Percentiles rank a stretch among this genome's conserved stretches.
phyloP scores from a whole-genome alignment of 1,139 yeast species.

The Candida gigantensis region DNA sequence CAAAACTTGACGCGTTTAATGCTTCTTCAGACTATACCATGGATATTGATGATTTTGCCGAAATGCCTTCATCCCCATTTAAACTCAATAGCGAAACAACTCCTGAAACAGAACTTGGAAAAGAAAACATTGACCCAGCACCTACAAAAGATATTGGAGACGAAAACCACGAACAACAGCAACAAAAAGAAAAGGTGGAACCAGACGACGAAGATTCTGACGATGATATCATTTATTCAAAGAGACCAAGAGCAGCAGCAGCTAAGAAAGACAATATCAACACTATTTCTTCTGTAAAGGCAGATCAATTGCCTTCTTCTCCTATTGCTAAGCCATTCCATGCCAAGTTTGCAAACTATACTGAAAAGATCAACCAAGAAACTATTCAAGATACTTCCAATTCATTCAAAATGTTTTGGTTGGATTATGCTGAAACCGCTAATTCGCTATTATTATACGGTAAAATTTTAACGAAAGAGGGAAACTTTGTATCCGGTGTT shows the following conservation, averaged over 20 bases:
- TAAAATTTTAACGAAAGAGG: slow-evolving; percentile 63
- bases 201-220: slow-evolving; percentile 43
- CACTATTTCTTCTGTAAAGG: slow-evolving; percentile 27
- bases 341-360: slow-evolving; percentile 24
- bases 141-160: slow-evolving; percentile 3
- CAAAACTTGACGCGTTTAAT: slow-evolving; percentile 16
- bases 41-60: slow-evolving; percentile 21
- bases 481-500: slow-evolving; percentile 68
- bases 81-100: slow-evolving; percentile 12
- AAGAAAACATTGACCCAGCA: slow-evolving; percentile 16
- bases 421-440: slow-evolving; percentile 82
- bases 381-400: slow-evolving; percentile 37
- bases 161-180: slow-evolving; percentile 6
- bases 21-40: slow-evolving; percentile 20
- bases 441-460: slow-evolving; percentile 79
- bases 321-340: slow-evolving; percentile 24
- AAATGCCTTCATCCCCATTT: slow-evolving; percentile 33
- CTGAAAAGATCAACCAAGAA: slow-evolving; percentile 50
- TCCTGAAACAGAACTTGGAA: slow-evolving; percentile 16
- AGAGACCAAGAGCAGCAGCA: slow-evolving; percentile 43
- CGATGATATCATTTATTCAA: slow-evolving; percentile 51
- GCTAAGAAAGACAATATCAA: slow-evolving; percentile 22
- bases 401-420: slow-evolving; percentile 79
- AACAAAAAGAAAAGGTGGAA: slow-evolving; percentile 12
- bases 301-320: slow-evolving; percentile 22